A percentile compares a stretch with the other conserved stretches of the same genome.
Conservation (phyloP, 306 rosid species). For the Vigna trinervia region DNA sequence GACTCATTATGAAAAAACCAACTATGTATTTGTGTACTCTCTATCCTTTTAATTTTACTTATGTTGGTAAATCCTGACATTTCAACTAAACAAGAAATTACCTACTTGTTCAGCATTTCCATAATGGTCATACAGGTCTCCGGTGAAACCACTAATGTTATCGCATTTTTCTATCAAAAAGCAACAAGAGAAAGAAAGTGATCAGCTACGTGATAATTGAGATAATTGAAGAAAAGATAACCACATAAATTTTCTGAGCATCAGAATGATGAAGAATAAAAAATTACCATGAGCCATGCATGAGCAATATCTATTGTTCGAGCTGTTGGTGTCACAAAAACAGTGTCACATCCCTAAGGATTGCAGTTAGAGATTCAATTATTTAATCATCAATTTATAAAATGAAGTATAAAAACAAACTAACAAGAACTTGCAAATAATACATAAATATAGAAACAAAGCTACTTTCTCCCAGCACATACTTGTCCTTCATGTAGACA, state of each 20-base stretch:
- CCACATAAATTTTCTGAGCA: slow-evolving; percentile 7
- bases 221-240: slow-evolving; percentile 41
- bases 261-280: background rate
- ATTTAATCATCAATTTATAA: slow-evolving; percentile 67
- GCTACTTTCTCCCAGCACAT: slow-evolving; percentile 45
- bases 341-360: slow-evolving; percentile 96
- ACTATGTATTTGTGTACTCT: background rate
- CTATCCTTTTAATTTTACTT: slow-evolving; percentile 6
- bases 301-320: slow-evolving; percentile 92
- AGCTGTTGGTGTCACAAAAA: slow-evolving; percentile 96
- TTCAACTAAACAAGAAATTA: slow-evolving; percentile 37
- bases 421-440: slow-evolving; percentile 38
- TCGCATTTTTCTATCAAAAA: slow-evolving; percentile 73
- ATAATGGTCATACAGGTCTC: slow-evolving; percentile 62
- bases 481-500: slow-evolving; percentile 79
- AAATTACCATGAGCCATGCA: slow-evolving; percentile 91
- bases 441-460: slow-evolving; percentile 42
- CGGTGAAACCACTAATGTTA: slow-evolving; percentile 73
- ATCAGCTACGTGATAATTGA: slow-evolving; percentile 11
- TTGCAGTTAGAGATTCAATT: slow-evolving; percentile 77
- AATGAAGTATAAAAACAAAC: slow-evolving; percentile 55
- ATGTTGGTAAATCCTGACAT: slow-evolving; percentile 5
- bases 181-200: slow-evolving; percentile 41
- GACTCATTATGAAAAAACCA: slow-evolving; percentile 36
- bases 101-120: slow-evolving; percentile 86